A percentile compares a stretch with the other conserved stretches of the same genome.
These are phyloP conservation scores for Sarocladium strictum DNA, from an alignment of 2,329 filamentous ascomycete species.

Conservation along the genomic window DNA sequence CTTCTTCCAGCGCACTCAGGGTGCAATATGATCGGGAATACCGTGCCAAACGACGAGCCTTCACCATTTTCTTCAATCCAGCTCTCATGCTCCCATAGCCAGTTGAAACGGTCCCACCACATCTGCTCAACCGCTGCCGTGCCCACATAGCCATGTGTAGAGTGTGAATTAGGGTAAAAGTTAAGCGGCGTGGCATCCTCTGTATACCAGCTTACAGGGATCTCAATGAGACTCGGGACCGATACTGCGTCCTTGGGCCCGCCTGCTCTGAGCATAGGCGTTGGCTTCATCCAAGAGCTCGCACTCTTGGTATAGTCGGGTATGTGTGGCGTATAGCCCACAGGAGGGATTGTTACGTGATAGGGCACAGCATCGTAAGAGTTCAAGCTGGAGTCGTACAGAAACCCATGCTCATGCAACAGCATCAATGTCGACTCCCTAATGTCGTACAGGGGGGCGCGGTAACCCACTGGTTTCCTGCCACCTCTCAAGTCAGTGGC, in stretches of 20 bases:
- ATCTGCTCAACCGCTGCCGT: conserved; percentile 51
- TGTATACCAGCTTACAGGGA: conserved; percentile 42
- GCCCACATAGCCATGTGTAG: conserved; percentile 53
- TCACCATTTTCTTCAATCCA: conserved; percentile 20
- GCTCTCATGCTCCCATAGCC: conserved; percentile 43
- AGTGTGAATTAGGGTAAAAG: conserved; percentile 38
- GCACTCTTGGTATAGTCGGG: conserved; percentile 28
- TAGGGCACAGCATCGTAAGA: conserved; percentile 41
- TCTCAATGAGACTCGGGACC: conserved; percentile 30
- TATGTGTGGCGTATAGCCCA: conserved; percentile 32
- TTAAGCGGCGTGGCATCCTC: conserved; percentile 45
- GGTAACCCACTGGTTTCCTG: conserved; percentile 36
- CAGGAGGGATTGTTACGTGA: too few species aligned
- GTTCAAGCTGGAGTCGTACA: conserved; percentile 38
- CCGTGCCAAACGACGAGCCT: conserved; percentile 26
- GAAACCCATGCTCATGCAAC: conserved; percentile 35
- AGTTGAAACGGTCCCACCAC: conserved; percentile 55
- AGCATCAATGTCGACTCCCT: conserved; percentile 37
- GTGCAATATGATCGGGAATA: conserved; percentile 50
- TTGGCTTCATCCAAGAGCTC: conserved; percentile 40
- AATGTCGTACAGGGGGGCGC: conserved; percentile 42
- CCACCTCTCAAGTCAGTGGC: too few species aligned
- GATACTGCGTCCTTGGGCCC: conserved; percentile 10
- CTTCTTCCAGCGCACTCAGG: conserved; percentile 56
- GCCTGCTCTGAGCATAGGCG: conserved; percentile 19